Conservation (phyloP, 2,329 filamentous ascomycete genomes). For the Colletotrichum scovillei region DNA sequence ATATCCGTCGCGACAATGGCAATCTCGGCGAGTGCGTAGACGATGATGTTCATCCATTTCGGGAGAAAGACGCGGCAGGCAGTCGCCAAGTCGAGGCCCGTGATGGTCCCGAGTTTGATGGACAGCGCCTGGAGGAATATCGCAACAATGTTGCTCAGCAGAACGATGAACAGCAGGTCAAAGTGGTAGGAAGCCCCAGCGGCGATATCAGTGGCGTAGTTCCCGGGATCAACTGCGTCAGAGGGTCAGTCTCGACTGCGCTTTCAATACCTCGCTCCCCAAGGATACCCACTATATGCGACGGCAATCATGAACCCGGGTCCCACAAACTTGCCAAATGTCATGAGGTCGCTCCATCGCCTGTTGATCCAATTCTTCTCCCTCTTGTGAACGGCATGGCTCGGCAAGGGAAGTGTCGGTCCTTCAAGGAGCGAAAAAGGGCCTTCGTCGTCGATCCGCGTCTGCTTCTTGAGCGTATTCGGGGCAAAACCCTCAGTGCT, state of each 20-base stretch:
- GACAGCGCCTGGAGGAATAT: slow-evolving; percentile 77
- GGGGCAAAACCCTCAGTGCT: neutral
- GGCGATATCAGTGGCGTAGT: slow-evolving; percentile 77
- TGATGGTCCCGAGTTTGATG: slow-evolving; percentile 77
- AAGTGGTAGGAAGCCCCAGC: slow-evolving; percentile 75
- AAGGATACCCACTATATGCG: slow-evolving; percentile 60
- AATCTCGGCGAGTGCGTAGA: slow-evolving; percentile 73
- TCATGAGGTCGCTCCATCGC: slow-evolving; percentile 9
- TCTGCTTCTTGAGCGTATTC: neutral
- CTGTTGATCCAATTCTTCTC: neutral
- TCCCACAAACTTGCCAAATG: slow-evolving; percentile 59
- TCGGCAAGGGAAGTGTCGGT: neutral
- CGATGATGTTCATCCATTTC: slow-evolving; percentile 69
- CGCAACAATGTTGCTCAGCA: slow-evolving; percentile 77
- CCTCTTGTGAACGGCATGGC: neutral
- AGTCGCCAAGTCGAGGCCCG: slow-evolving; percentile 74
- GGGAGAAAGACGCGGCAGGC: slow-evolving; percentile 74
- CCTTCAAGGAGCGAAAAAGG: neutral
- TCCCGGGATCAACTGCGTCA: slow-evolving; percentile 66
- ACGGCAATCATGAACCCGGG: slow-evolving; percentile 75
- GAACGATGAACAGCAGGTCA: slow-evolving; percentile 74
- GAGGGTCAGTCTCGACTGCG: neutral
- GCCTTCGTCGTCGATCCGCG: neutral
- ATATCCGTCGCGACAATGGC: slow-evolving; percentile 80
- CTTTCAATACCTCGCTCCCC: neutral